These are phyloP conservation scores for Casuarina cunninghamiana DNA, from an alignment of 306 rosid genomes.

Conservation along the genomic window DNA sequence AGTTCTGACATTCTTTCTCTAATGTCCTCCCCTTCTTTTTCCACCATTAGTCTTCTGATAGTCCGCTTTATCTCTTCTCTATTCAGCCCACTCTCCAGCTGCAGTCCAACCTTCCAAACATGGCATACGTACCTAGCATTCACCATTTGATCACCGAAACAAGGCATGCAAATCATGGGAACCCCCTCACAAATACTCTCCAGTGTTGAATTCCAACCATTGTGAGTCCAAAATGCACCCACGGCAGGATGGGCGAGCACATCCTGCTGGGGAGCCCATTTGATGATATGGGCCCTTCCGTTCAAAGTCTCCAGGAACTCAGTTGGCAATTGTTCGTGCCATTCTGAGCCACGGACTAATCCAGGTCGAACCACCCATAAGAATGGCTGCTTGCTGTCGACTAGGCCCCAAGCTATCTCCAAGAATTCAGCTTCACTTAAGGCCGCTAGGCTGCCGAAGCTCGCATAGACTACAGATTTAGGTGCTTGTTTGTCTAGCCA, in stretches of 20 bases:
- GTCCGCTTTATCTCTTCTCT: constrained; percentile 49
- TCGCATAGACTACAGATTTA: constrained; percentile 56
- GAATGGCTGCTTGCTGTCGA: constrained; percentile 54
- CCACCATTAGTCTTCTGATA: constrained; percentile 34
- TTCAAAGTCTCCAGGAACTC: constrained; percentile 42
- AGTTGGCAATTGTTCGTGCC: constrained; percentile 52
- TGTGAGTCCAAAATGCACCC: constrained; percentile 68
- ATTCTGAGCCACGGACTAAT: constrained; percentile 39
- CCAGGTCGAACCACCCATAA: constrained; percentile 71
- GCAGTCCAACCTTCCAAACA: constrained; percentile 59
- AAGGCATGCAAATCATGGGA: constrained; percentile 65
- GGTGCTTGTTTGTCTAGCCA: constrained; percentile 49
- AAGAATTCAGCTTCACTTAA: constrained; percentile 36
- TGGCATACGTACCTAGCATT: constrained; percentile 53
- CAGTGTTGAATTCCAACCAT: constrained; percentile 71
- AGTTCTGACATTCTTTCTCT: constrained; percentile 39
- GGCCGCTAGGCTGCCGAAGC: constrained; percentile 57
- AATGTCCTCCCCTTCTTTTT: constrained; percentile 45
- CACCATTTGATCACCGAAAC: constrained; percentile 53
- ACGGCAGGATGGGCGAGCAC: constrained; percentile 53
- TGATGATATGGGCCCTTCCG: constrained; percentile 50
- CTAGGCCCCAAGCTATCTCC: constrained; percentile 68
- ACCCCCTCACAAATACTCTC: constrained; percentile 66
- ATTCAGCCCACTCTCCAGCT: constrained; percentile 35
- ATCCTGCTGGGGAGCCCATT: constrained; percentile 76